These are phyloP conservation scores for Pistacia vera DNA, from an alignment of 345 rosid genomes.

Conservation along the genomic window DNA sequence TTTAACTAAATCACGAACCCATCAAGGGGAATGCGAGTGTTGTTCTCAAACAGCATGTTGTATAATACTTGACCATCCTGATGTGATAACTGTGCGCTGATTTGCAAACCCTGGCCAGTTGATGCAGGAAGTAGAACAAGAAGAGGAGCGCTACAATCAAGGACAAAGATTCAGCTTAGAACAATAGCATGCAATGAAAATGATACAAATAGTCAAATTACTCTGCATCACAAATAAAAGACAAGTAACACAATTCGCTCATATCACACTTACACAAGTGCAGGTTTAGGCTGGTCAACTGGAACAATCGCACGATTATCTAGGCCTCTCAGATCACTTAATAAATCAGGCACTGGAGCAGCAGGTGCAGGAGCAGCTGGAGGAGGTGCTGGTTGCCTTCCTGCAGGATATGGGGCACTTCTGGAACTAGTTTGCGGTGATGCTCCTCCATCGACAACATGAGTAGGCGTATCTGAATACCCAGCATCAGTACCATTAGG, in stretches of 20 bases:
- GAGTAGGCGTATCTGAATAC: conserved; percentile 68
- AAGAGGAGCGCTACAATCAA: conserved; percentile 69
- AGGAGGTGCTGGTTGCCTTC: conserved; percentile 64
- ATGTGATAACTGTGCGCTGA: conserved; percentile 79
- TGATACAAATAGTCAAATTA: neutral
- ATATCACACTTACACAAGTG: conserved; percentile 63
- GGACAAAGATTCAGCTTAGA: conserved; percentile 20
- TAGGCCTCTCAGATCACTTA: conserved; percentile 81
- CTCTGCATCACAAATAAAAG: neutral
- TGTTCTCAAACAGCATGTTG: conserved; percentile 85
- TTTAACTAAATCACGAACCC: conserved; percentile 99
- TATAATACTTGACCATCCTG: conserved; percentile 89
- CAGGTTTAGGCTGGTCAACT: conserved; percentile 66
- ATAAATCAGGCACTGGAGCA: conserved; percentile 85
- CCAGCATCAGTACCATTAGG: conserved; percentile 82
- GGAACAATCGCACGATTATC: conserved; percentile 88
- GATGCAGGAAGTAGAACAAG: conserved; percentile 82
- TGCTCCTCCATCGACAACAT: conserved; percentile 55
- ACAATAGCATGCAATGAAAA: neutral
- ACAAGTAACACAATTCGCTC: conserved; percentile 1
- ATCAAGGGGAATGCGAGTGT: conserved; percentile 76
- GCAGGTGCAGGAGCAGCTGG: conserved; percentile 48
- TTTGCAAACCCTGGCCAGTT: conserved; percentile 94
- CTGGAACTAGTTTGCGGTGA: conserved; percentile 70
- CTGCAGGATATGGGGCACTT: conserved; percentile 51